Percentiles rank a stretch among this genome's conserved stretches.
Evolutionary conservation across 2,329 filamentous ascomycete species (phyloP).

Genomic region (Fusarium foetens): DNA sequence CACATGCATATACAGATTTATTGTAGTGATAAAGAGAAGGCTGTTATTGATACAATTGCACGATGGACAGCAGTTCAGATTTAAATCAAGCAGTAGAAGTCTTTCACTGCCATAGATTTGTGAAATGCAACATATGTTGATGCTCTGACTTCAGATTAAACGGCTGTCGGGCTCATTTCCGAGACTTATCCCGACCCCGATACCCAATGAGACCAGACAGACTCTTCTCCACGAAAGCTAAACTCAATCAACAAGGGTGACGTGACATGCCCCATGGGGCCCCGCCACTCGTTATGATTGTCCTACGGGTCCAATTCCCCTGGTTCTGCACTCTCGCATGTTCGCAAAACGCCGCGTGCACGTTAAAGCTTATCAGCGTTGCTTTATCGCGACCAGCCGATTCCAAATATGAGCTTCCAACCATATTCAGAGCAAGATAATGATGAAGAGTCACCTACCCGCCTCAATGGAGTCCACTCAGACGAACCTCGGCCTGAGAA

Average conservation of each 20-base stretch:
- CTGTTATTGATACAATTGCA: accelerated
- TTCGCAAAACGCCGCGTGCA: not conserved
- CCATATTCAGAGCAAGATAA: not conserved
- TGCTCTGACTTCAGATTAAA: accelerated
- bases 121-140: not conserved
- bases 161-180: not conserved
- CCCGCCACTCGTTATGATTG: not conserved
- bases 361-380: not conserved
- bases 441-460: not conserved
- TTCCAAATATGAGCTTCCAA: not conserved
- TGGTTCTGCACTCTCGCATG: not conserved
- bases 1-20: not conserved
- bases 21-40: not conserved
- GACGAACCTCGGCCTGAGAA: not conserved
- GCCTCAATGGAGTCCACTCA: not conserved
- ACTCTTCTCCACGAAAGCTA: not conserved
- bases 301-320: not conserved
- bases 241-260: not conserved
- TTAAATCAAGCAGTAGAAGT: not conserved
- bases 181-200: not conserved
- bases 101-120: accelerated
- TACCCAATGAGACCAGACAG: not conserved
- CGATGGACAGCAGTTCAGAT: not conserved
- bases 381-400: not conserved
- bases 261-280: not conserved